Percentiles rank a stretch among this genome's conserved stretches.
phyloP scores from a whole-genome alignment of 257 asterid species.

The Ligustrum vulgare region DNA sequence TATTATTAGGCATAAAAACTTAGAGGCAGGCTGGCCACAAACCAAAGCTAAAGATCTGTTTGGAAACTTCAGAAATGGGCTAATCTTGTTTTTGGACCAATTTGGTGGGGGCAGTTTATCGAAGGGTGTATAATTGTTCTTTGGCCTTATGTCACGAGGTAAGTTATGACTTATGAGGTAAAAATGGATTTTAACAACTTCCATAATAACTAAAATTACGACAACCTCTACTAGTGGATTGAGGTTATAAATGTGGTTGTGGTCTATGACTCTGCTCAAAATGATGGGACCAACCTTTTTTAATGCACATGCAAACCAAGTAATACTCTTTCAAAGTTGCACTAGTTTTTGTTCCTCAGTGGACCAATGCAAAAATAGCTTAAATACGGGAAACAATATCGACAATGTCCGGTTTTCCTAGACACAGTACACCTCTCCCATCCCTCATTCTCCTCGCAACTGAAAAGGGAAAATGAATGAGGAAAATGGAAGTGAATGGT shows the following conservation, averaged over 20 bases:
- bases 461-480: neutral
- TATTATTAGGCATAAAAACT: neutral
- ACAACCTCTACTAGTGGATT: neutral
- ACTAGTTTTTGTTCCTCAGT: neutral
- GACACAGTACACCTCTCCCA: neutral
- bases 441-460: neutral
- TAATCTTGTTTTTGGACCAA: neutral
- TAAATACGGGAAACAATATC: neutral
- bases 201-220: neutral
- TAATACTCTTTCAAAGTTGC: neutral
- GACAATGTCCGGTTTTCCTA: neutral
- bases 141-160: neutral
- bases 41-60: neutral
- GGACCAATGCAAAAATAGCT: neutral
- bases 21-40: neutral
- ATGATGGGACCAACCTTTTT: conserved; percentile 8
- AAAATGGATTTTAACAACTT: neutral
- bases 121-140: neutral
- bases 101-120: neutral
- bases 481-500: neutral
- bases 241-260: neutral
- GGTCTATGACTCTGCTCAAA: neutral
- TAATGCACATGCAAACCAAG: neutral
- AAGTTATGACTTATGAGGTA: neutral
- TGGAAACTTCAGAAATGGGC: neutral